Conservation (phyloP, 1,139 yeast genomes). For the Suhomyces coccinellae region DNA sequence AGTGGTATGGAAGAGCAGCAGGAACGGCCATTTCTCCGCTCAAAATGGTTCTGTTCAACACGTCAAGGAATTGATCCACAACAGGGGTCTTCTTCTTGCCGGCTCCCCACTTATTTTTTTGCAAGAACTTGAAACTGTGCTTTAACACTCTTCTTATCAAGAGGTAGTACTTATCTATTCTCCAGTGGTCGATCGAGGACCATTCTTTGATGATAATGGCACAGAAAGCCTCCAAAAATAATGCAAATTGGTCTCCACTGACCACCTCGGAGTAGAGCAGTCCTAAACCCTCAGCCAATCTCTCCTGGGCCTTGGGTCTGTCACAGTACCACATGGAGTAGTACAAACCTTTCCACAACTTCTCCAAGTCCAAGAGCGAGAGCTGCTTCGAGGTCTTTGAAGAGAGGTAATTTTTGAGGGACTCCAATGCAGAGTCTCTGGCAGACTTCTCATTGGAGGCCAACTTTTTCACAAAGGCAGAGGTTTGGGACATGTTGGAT, state of each 20-base stretch:
- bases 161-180: constrained; percentile 82
- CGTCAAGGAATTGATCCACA: constrained; percentile 47
- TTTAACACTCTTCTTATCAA: constrained; percentile 75
- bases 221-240: constrained; percentile 82
- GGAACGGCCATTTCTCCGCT: constrained; percentile 63
- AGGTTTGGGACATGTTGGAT: constrained; percentile 28
- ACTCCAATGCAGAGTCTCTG: constrained; percentile 73
- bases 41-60: constrained; percentile 40
- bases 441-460: constrained; percentile 80
- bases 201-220: constrained; percentile 76
- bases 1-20: constrained; percentile 79
- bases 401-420: constrained; percentile 60
- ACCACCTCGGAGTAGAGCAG: constrained; percentile 52
- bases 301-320: constrained; percentile 87
- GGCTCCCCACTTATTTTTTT: constrained; percentile 51
- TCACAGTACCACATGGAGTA: constrained; percentile 97
- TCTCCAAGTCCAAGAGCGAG: constrained; percentile 58
- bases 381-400: constrained; percentile 32
- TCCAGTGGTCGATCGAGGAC: constrained; percentile 81
- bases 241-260: constrained; percentile 40
- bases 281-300: constrained; percentile 74
- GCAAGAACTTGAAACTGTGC: constrained; percentile 61
- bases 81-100: constrained; percentile 32
- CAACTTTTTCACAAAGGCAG: constrained; percentile 68
- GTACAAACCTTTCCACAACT: constrained; percentile 92